Conservation (phyloP, 495 filamentous ascomycete genomes). For the Ramalina intermedia region DNA sequence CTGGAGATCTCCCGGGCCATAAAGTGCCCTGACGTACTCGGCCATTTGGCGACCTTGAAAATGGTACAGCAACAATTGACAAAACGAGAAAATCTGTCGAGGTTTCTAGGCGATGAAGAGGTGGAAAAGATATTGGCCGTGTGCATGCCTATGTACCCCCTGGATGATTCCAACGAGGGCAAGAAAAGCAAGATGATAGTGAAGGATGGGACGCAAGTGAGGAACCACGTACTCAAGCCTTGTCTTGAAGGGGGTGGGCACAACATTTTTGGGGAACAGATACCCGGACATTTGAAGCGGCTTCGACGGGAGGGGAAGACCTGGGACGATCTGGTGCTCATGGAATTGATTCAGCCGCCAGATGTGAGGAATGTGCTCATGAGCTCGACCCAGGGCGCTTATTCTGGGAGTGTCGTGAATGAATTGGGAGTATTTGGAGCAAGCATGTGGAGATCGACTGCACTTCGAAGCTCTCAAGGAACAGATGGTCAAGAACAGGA, state of each 20-base stretch:
- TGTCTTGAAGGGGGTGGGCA: constrained; percentile 82
- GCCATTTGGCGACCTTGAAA: constrained; percentile 73
- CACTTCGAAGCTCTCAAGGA: too few relatives aligned
- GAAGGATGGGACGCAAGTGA: constrained; percentile 36
- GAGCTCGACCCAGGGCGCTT: neutral
- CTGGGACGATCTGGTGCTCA: constrained; percentile 69
- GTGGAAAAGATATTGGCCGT: constrained; percentile 34
- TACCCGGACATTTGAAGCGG: constrained; percentile 49
- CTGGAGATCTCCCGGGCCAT: constrained; percentile 66
- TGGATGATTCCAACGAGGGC: constrained; percentile 53
- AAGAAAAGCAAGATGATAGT: constrained; percentile 49
- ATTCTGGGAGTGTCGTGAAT: neutral
- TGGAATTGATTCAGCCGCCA: constrained; percentile 71
- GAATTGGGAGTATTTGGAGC: neutral
- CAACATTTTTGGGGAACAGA: constrained; percentile 62
- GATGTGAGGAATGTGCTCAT: neutral
- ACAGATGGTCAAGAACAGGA: too few relatives aligned
- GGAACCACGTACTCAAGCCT: constrained; percentile 68
- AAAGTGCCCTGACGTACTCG: constrained; percentile 72
- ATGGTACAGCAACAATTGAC: constrained; percentile 80
- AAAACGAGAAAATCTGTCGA: constrained; percentile 40
- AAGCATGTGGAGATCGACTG: neutral
- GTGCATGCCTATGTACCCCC: constrained; percentile 64
- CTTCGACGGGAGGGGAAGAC: constrained; percentile 31
- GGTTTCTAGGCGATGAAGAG: constrained; percentile 39